Base-by-base conservation (phyloP, 495 filamentous ascomycete genomes). In the Aspergillus leporis region DNA sequence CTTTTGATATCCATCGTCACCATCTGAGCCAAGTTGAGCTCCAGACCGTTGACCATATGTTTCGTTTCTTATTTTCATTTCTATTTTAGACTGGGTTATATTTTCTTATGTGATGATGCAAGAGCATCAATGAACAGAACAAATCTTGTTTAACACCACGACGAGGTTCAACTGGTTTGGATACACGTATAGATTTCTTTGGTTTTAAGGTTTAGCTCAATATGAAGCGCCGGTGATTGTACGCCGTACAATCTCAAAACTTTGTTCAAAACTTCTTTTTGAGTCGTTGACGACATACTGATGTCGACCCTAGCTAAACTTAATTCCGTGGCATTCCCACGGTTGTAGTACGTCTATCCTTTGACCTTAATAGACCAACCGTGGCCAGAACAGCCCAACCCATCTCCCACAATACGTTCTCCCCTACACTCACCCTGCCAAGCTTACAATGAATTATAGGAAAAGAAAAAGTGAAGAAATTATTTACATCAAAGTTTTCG, bases 1-100 rank as follows among this genome's bases (percentile, higher is more conserved):
- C 64, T 71, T 64, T 55, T 71, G 70, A 73, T 73, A 73, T 73
- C 70, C 70, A 61, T 66, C 59, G 58, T 61, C 57, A 49, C 53
- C 53, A 54, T 61, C 45, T 58, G 55, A 60, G 45, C 55, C 30
- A 55, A 60, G 16, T 16, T 14, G 3, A 51, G 36, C 48, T 36
- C 19, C 19, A 25, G 25, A 18, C 6, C 32, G 41, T 18, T 18
- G 49, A 51, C 7, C 49, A 36, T 53, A 54, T 60, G 49, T 55
- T 60, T 61, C 18, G 46, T 55, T 32, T 21, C 59, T 7, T 60
- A 34, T 32, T 30, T 45, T 18, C 43, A 12, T 45, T 50, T 53
- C 13, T 28, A 50, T 56, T 52, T 51, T 62, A 66, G 58, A 66
- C 61, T 65, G 63, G 49, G 40, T 57, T 56, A 13, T 48, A 51